Conservation (phyloP, 192 early-diverging fungal genomes). For the Radiomyces spectabilis region DNA sequence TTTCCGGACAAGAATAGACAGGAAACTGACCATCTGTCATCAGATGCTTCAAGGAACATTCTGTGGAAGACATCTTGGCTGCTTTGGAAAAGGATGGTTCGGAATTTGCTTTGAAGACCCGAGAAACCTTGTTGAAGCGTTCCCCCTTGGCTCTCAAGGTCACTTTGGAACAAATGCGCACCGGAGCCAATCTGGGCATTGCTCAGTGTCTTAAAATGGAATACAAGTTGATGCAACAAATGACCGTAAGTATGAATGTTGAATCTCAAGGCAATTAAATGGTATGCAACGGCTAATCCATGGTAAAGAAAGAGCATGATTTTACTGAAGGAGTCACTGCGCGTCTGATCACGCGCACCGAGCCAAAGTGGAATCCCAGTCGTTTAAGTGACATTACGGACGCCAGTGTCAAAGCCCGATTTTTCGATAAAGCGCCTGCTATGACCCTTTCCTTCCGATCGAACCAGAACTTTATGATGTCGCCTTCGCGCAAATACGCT, state of each 20-base stretch:
- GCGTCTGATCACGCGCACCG: constrained; percentile 59
- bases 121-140: constrained; percentile 52
- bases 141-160: constrained; percentile 87
- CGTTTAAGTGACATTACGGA: too few relatives aligned
- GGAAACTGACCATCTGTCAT: neutral
- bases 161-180: constrained; percentile 75
- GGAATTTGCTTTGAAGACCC: constrained; percentile 63
- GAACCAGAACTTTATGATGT: too few relatives aligned
- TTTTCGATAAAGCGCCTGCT: too few relatives aligned
- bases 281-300: neutral
- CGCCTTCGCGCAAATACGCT: too few relatives aligned
- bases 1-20: neutral
- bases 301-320: constrained; percentile 52
- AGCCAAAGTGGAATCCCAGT: constrained; percentile 73
- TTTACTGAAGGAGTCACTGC: constrained; percentile 86
- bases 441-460: too few relatives aligned
- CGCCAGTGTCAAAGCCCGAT: too few relatives aligned
- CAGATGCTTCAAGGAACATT: constrained; percentile 76
- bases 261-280: neutral
- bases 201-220: constrained; percentile 80
- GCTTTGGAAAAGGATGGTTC: constrained; percentile 69
- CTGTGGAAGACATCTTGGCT: constrained; percentile 75
- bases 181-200: constrained; percentile 59
- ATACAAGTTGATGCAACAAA: constrained; percentile 65
- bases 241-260: constrained; percentile 33